Evolutionary conservation across 2,329 filamentous ascomycete genomes (phyloP), one percentile per base, ranked within the genome.

Genomic region (Daldinia sp.): DNA sequence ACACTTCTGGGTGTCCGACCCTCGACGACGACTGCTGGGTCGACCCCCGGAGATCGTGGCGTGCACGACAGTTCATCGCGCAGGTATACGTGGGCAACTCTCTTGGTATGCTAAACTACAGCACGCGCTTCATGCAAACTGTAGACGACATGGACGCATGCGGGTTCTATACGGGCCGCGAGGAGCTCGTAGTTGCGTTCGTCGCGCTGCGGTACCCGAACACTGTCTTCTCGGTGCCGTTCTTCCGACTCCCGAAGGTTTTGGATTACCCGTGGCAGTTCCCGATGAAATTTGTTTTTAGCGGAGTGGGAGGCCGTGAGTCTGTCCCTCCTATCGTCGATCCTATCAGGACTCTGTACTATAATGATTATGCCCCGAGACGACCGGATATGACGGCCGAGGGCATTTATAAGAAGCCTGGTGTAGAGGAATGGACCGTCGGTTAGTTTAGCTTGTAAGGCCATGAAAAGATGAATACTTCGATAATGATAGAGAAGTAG

Each of bases 101-200:
- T n/a, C 49, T 68, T 10, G 67, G 64, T 4, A 65, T 67, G 61
- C 61, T 67, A 15, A 63, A 67, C 52, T 68, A 67, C 58, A 59
- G 54, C 61, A 56, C 23, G 41, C 61, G 64, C 27, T 68, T 67
- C 32, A 67, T 68, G 67, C 64, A 67, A 58, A 68, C 67, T 25
- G 61, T 67, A 13, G 67, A 68, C 9, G 67, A 68, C n/a, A 64
- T 68, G 61, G 64, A 68, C 32, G 67, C 64, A 1, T 56, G 56
- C 50, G 66, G 61, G 4, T 48, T 64, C 45, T 68, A 68, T 52
- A 61, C 56, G n/a, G 67, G 58, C 19, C 61, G 67, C 17, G 67
- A 68, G 56, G 67, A 68, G 45, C 49, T 67, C 29, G 61, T 68
- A 13, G 37, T 67, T 9, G 53, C 67, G 21, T 63, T 66, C 27